These are phyloP conservation scores for Fusarium acutatum DNA, from an alignment of 2,329 filamentous ascomycete species.

Conservation along the genomic window DNA sequence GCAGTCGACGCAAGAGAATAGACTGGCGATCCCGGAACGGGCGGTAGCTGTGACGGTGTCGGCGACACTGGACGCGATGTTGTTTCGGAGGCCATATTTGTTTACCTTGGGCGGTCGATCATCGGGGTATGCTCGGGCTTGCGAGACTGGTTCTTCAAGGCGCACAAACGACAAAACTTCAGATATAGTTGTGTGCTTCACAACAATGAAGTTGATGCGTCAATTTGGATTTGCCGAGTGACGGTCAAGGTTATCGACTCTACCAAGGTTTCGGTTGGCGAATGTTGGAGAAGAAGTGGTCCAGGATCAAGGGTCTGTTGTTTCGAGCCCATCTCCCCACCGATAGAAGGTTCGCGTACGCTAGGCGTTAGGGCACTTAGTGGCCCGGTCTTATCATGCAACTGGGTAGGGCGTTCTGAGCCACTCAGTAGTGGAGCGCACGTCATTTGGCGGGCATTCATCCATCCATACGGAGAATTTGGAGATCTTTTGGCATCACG, in stretches of 20 bases:
- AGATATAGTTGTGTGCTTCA: constrained; percentile 9
- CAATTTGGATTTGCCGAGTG: constrained; percentile 1
- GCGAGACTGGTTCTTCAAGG: neutral
- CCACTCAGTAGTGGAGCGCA: constrained; percentile 22
- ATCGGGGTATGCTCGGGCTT: constrained; percentile 23
- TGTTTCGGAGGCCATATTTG: constrained; percentile 46
- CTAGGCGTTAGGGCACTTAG: constrained; percentile 35
- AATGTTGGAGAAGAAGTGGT: constrained; percentile 37
- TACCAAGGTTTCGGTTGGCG: constrained; percentile 22
- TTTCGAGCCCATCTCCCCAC: constrained; percentile 32
- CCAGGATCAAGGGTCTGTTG: constrained; percentile 15
- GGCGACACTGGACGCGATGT: constrained; percentile 56
- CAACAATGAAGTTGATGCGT: neutral
- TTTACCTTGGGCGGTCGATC: constrained; percentile 21
- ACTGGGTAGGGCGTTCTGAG: constrained; percentile 5
- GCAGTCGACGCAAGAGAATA: constrained; percentile 71
- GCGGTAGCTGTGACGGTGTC: constrained; percentile 64
- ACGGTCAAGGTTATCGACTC: constrained; percentile 12
- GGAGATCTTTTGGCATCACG: constrained; percentile 19
- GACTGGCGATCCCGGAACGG: constrained; percentile 69
- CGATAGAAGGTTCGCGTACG: constrained; percentile 16
- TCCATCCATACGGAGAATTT: constrained; percentile 7
- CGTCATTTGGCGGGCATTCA: constrained; percentile 31
- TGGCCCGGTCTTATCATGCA: constrained; percentile 22
- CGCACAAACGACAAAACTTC: neutral